These are phyloP conservation scores for Alnus glutinosa DNA, from an alignment of 306 rosid genomes.

Conservation along the genomic window DNA sequence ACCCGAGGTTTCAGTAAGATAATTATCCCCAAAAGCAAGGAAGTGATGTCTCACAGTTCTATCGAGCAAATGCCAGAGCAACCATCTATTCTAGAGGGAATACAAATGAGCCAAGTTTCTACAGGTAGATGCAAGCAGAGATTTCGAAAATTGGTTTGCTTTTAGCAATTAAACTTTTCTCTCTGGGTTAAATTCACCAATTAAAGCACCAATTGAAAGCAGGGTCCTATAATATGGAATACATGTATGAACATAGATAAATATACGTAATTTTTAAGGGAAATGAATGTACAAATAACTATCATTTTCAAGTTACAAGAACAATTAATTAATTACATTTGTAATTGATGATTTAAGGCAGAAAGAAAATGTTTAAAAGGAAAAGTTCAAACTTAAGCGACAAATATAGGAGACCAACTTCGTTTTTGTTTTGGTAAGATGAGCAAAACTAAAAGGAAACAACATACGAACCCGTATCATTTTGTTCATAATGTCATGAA, in stretches of 20 bases:
- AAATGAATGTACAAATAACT: neutral
- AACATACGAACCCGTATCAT: conserved; percentile 69
- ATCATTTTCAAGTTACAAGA: neutral
- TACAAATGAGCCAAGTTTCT: neutral
- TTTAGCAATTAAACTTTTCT: neutral
- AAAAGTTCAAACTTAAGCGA: neutral
- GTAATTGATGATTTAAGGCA: neutral
- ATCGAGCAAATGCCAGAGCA: conserved; percentile 1
- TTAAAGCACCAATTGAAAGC: neutral
- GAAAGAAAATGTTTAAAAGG: neutral
- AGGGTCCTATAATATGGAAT: neutral
- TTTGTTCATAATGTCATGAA: conserved; percentile 90
- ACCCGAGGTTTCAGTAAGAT: conserved; percentile 21
- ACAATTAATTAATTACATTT: neutral
- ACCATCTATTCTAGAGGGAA: conserved; percentile 3
- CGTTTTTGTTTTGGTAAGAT: neutral
- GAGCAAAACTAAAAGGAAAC: neutral
- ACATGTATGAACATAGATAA: neutral
- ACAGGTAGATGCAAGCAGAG: neutral
- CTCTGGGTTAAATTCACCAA: neutral
- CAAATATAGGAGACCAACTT: neutral
- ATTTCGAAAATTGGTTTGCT: neutral
- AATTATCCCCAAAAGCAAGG: conserved; percentile 1
- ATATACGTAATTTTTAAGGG: neutral
- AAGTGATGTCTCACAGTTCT: too few relatives aligned